phyloP scores from a whole-genome alignment of 345 rosid genomes.

The Barbarea vulgaris region DNA sequence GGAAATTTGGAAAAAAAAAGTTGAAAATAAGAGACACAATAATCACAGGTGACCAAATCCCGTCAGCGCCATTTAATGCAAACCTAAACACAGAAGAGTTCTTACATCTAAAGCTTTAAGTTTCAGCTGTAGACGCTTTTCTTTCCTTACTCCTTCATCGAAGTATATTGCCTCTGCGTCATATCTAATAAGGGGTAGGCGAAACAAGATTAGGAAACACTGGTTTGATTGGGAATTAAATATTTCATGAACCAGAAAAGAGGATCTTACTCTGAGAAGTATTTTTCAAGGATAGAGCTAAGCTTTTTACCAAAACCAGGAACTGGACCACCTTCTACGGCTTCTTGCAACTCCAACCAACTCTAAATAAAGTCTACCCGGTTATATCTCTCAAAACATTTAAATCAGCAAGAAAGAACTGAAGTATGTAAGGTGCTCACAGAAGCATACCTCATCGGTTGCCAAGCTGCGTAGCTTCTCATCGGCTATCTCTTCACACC shows the following conservation, averaged over 20 bases:
- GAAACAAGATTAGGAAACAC: slow-evolving; percentile 24
- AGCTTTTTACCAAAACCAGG: slow-evolving; percentile 76
- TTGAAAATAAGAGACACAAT: slow-evolving; percentile 12
- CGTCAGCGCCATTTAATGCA: background rate
- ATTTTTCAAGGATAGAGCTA: slow-evolving; percentile 56
- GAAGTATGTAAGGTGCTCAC: slow-evolving; percentile 1
- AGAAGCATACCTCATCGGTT: slow-evolving; percentile 56
- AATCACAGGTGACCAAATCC: slow-evolving; percentile 17
- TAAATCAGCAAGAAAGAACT: slow-evolving; percentile 3
- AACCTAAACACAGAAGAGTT: slow-evolving; percentile 12
- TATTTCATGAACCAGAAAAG: background rate
- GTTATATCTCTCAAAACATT: slow-evolving; percentile 7
- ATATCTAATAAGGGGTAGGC: slow-evolving; percentile 49
- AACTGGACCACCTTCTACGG: slow-evolving; percentile 54
- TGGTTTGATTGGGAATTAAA: background rate
- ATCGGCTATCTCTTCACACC: slow-evolving; percentile 90
- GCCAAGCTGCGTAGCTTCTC: slow-evolving; percentile 57
- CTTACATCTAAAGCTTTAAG: slow-evolving; percentile 72
- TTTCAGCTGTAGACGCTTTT: slow-evolving; percentile 56
- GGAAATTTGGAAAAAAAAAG: slow-evolving; percentile 30
- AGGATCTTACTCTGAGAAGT: slow-evolving; percentile 65
- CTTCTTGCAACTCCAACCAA: slow-evolving; percentile 71
- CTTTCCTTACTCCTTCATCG: slow-evolving; percentile 72
- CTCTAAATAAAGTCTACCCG: slow-evolving; percentile 46
- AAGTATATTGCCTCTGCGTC: slow-evolving; percentile 68